These are phyloP conservation scores for Papiliotrema laurentii DNA, from an alignment of 1,284 basidiomycete species.

Conservation along the genomic window DNA sequence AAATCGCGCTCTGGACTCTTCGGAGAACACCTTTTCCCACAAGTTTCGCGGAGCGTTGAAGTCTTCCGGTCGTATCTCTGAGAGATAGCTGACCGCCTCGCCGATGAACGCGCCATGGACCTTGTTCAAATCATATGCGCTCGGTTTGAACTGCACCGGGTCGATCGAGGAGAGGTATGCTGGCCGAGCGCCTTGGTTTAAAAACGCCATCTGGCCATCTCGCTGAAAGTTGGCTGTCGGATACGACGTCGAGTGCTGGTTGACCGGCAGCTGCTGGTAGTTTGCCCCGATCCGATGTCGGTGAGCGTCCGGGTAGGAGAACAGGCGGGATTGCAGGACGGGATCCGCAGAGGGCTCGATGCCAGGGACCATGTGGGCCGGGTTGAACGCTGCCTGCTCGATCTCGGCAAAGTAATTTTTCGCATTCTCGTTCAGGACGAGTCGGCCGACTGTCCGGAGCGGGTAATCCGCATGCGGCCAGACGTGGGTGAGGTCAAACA, in stretches of 20 bases:
- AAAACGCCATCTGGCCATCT: constrained; percentile 56
- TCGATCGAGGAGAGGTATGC: constrained; percentile 76
- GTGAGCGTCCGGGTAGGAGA: constrained; percentile 94
- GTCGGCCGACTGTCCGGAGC: constrained; percentile 75
- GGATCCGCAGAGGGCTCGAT: constrained; percentile 85
- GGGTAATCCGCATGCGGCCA: constrained; percentile 83
- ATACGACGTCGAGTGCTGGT: constrained; percentile 60
- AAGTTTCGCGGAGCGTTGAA: constrained; percentile 37
- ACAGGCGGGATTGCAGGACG: constrained; percentile 84
- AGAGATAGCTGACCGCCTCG: constrained; percentile 67
- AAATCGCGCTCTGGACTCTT: constrained; percentile 63
- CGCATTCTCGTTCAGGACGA: constrained; percentile 80
- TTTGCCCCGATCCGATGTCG: constrained; percentile 65
- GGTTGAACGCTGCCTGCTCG: constrained; percentile 62
- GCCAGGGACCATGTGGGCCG: constrained; percentile 78
- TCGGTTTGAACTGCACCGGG: constrained; percentile 32
- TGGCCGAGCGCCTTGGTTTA: constrained; percentile 74
- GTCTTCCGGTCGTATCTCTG: constrained; percentile 64
- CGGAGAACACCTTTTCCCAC: constrained; percentile 71
- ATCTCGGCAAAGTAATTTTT: constrained; percentile 59
- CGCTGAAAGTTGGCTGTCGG: constrained; percentile 73
- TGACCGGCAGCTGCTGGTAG: constrained; percentile 86
- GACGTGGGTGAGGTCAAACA: constrained; percentile 82
- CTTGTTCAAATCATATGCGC: constrained; percentile 34
- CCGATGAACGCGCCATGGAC: constrained; percentile 72